Base-by-base conservation (phyloP, 371 early-diverging fungal genomes). In the Blakeslea trispora region DNA sequence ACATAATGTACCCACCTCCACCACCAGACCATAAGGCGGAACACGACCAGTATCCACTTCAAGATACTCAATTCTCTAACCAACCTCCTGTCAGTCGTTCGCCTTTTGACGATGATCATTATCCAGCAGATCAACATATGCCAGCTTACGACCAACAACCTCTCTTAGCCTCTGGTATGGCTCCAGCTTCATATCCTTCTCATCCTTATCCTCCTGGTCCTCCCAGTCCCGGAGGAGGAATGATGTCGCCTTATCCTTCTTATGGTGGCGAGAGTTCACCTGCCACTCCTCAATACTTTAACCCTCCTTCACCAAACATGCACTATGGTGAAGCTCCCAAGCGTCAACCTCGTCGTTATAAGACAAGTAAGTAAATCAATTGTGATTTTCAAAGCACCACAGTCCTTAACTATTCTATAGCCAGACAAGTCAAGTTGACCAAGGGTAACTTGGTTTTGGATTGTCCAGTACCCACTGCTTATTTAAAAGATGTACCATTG, bases 391-490 rank as follows among this genome's bases (percentile, higher is more conserved):
- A n/a, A n/a, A n/a, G 21, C 24, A 35, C 32, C 17, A 15, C 13
- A 53, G 15, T 5, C 6, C 21, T 22, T 40, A 40, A 22, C 34
- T n/a, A 9, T 45, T 28, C 4, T 9, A 35, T 59, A 65, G 74
- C 68, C 11, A 65, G 64, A 54, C 61, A 74, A 49, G 88, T 91
- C 14, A 83, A 84, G 58, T 66, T 91, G 53, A 86, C 84, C 1
- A 66, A 85, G 15, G 91, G 91, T 14, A 89, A 91, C 62, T 67
- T 91, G 60, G 89, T 91, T 5, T 64, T 91, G 49, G 90, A 91
- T 63, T 83, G 86, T 59, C 89, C 87, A 5, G 87, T 89, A 11
- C 90, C 91, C 5, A 72, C 79, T 1, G 75, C 79, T 19, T 77
- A 89, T 41, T 66, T 91, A 47, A 72, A 78, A 45, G 69, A 75